Conservation (phyloP, 768 basidiomycete species). For the Hygrocybe coccinea region DNA sequence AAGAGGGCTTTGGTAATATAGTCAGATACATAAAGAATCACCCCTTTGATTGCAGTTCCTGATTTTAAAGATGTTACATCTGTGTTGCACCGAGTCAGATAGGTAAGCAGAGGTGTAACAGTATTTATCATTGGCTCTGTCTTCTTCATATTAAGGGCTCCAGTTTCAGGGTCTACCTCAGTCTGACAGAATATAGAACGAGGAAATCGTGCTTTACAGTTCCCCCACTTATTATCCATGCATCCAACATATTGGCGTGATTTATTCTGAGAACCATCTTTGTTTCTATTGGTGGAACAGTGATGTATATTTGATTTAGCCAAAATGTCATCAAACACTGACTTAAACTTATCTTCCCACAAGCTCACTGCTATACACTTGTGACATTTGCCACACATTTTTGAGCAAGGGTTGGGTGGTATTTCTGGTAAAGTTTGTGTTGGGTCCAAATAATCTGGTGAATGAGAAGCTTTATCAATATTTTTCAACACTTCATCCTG, state of each 20-base stretch:
- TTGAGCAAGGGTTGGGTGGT: conserved; percentile 17
- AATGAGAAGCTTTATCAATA: conserved; percentile 2
- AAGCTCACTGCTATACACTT: not conserved
- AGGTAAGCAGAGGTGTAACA: conserved; percentile 23
- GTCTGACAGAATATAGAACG: conserved; percentile 16
- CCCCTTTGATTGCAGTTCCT: conserved; percentile 33
- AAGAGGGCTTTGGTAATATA: conserved; percentile 34
- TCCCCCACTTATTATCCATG: conserved; percentile 22
- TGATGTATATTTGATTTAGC: conserved; percentile 27
- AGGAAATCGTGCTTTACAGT: conserved; percentile 35
- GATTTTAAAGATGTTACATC: conserved; percentile 31
- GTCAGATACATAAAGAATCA: conserved; percentile 32
- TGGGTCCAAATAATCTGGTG: conserved; percentile 14
- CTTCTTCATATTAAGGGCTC: conserved; percentile 27
- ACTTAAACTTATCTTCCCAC: conserved; percentile 19
- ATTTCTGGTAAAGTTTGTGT: conserved; percentile 18
- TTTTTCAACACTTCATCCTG: conserved; percentile 19
- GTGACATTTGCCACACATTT: conserved; percentile 5
- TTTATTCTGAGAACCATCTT: conserved; percentile 15
- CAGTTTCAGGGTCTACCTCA: conserved; percentile 24
- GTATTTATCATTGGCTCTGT: conserved; percentile 32
- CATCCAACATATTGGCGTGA: conserved; percentile 17
- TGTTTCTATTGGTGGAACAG: conserved; percentile 16
- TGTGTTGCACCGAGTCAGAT: conserved; percentile 32
- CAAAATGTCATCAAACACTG: conserved; percentile 24